phyloP scores from a whole-genome alignment of 1,139 yeast genomes.

The Taphrina betulina region DNA sequence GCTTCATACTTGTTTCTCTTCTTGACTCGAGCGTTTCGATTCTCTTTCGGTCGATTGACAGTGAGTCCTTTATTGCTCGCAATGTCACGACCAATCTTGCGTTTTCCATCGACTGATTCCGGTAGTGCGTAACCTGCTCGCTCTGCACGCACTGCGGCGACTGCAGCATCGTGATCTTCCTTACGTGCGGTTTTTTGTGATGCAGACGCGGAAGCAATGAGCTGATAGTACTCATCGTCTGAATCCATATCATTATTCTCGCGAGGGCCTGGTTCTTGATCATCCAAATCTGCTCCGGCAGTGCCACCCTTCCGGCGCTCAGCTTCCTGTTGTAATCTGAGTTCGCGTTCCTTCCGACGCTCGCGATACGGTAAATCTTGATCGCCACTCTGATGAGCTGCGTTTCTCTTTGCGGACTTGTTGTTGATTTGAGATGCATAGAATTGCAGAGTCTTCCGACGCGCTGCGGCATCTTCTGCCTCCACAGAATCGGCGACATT shows the following conservation, averaged over 20 bases:
- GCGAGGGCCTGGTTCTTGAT: conserved; percentile 44
- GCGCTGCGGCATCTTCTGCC: conserved; percentile 75
- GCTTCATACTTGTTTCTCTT: conserved; percentile 95
- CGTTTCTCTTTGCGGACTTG: conserved; percentile 49
- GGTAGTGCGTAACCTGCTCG: conserved; percentile 73
- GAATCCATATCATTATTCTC: conserved; percentile 49
- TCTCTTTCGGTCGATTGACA: conserved; percentile 86
- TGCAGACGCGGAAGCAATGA: conserved; percentile 52
- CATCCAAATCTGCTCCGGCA: conserved; percentile 57
- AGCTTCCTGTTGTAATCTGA: conserved; percentile 82
- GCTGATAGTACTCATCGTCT: conserved; percentile 46
- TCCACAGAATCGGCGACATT: conserved; percentile 69
- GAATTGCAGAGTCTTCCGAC: conserved; percentile 84
- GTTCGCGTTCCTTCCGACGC: conserved; percentile 83
- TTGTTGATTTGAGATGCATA: conserved; percentile 95
- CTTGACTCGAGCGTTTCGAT: conserved; percentile 93
- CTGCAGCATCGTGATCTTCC: conserved; percentile 67
- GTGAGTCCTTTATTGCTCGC: conserved; percentile 94
- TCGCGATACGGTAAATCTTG: conserved; percentile 90
- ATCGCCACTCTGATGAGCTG: conserved; percentile 64
- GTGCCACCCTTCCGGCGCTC: conserved; percentile 69
- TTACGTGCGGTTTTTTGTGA: conserved; percentile 55
- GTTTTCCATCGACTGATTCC: conserved; percentile 74
- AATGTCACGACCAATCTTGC: conserved; percentile 92
- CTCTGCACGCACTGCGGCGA: conserved; percentile 57